These are phyloP conservation scores for Xylaria sp. DNA, from an alignment of 2,329 filamentous ascomycete genomes.

Conservation along the genomic window DNA sequence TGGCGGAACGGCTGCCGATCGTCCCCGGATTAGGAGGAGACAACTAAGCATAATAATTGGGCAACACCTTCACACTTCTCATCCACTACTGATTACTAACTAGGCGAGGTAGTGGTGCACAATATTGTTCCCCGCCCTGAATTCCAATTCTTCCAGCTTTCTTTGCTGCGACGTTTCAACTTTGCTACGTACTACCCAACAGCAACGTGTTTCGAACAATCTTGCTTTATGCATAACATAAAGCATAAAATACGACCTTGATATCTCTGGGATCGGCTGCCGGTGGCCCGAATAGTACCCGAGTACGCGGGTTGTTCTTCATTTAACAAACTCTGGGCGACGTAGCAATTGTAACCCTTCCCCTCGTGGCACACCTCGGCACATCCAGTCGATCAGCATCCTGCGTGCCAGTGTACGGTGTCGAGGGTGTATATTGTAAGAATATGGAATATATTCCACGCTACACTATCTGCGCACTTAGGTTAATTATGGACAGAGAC, in stretches of 20 bases:
- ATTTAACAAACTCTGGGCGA: neutral
- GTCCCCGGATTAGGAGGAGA: slow-evolving; percentile 17
- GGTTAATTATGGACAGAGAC: slow-evolving; percentile 1
- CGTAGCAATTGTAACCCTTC: slow-evolving; percentile 4
- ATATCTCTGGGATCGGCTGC: neutral
- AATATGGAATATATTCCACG: neutral
- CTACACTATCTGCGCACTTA: neutral
- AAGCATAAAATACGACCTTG: neutral
- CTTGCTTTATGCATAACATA: slow-evolving; percentile 17
- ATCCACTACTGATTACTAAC: neutral
- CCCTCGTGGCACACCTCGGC: slow-evolving; percentile 4
- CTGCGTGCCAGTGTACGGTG: neutral
- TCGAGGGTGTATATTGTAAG: neutral
- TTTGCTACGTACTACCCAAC: neutral
- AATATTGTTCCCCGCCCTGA: neutral
- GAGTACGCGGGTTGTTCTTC: neutral
- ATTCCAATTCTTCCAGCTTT: slow-evolving; percentile 9
- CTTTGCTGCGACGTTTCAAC: slow-evolving; percentile 13
- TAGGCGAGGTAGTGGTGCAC: neutral
- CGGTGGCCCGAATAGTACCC: neutral
- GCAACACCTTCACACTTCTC: neutral
- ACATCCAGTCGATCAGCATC: neutral
- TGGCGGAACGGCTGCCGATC: slow-evolving; percentile 14
- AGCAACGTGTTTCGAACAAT: slow-evolving; percentile 10
- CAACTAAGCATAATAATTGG: neutral